Evolutionary conservation across 192 early-diverging fungal species (phyloP).

Genomic region (Coemansia sp.): DNA sequence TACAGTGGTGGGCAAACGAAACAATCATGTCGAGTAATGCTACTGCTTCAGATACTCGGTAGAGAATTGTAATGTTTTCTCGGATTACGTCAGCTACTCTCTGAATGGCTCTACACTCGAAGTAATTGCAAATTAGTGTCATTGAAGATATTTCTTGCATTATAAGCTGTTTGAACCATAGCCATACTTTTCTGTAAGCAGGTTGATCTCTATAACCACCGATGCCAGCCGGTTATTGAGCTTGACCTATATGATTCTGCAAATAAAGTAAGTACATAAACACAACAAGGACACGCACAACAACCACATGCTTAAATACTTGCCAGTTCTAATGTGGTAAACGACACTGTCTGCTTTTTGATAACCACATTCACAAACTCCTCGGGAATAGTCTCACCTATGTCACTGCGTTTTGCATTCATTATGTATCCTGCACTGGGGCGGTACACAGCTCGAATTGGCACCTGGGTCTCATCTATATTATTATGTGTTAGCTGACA

Average conservation of each 20-base stretch:
- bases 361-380: slow-evolving; percentile 72
- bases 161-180: not conserved
- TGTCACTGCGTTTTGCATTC: slow-evolving; percentile 41
- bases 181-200: slow-evolving; percentile 72
- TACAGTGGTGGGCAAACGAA: slow-evolving; percentile 70
- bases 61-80: slow-evolving; percentile 60
- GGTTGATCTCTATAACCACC: slow-evolving; percentile 76
- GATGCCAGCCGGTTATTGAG: slow-evolving; percentile 79
- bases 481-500: not conserved
- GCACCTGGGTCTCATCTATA: slow-evolving; percentile 56
- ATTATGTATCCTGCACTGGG: slow-evolving; percentile 63
- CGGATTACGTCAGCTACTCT: slow-evolving; percentile 53
- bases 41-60: slow-evolving; percentile 71
- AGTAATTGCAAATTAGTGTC: not conserved
- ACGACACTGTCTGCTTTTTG: slow-evolving; percentile 61
- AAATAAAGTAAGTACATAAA: not conserved
- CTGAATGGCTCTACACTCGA: slow-evolving; percentile 25
- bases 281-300: not conserved
- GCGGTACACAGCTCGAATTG: slow-evolving; percentile 67
- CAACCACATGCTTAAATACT: slow-evolving; percentile 9
- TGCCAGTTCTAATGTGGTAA: slow-evolving; percentile 78
- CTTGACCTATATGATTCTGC: slow-evolving; percentile 54
- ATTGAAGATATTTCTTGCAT: not conserved
- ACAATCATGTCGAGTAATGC: slow-evolving; percentile 74
- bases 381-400: slow-evolving; percentile 54